Conservation (phyloP, 805 yeast genomes). For the Candida nemodendra region DNA sequence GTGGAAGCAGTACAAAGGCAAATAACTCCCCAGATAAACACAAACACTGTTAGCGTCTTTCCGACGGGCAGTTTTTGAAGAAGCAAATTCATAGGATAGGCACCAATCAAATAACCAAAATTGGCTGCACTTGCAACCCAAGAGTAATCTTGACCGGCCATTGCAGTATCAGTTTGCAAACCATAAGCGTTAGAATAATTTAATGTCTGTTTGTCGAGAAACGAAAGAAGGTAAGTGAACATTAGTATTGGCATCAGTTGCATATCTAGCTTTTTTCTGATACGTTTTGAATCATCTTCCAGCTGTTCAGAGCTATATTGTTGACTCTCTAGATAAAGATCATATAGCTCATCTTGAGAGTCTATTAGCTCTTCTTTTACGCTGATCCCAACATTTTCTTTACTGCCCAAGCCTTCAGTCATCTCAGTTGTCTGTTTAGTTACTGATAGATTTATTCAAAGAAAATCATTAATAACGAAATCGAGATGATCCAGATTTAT, state of each 20-base stretch:
- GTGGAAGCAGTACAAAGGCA: constrained; percentile 48
- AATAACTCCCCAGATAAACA: constrained; percentile 46
- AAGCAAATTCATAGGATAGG: constrained; percentile 40
- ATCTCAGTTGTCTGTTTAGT: too few species aligned
- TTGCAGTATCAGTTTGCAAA: constrained; percentile 33
- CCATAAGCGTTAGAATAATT: constrained; percentile 48
- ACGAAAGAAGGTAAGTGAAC: constrained; percentile 43
- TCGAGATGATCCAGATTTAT: too few species aligned
- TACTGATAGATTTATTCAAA: too few species aligned
- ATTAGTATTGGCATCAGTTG: constrained; percentile 49
- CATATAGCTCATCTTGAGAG: constrained; percentile 3
- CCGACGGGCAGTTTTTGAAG: constrained; percentile 51
- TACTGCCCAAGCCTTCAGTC: too few species aligned
- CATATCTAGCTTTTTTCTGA: constrained; percentile 41
- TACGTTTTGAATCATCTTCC: constrained; percentile 2
- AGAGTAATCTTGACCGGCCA: constrained; percentile 38
- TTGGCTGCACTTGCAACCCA: constrained; percentile 41
- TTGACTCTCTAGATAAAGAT: constrained; percentile 3
- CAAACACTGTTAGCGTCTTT: constrained; percentile 36
- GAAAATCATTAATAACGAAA: too few species aligned
- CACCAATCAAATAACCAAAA: constrained; percentile 46
- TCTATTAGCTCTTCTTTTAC: not conserved
- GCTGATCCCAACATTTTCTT: not conserved
- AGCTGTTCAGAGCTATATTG: constrained; percentile 7
- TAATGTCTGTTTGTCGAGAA: constrained; percentile 55